Conservation (phyloP, 2,329 filamentous ascomycete genomes). For the Alternaria conjuncta region DNA sequence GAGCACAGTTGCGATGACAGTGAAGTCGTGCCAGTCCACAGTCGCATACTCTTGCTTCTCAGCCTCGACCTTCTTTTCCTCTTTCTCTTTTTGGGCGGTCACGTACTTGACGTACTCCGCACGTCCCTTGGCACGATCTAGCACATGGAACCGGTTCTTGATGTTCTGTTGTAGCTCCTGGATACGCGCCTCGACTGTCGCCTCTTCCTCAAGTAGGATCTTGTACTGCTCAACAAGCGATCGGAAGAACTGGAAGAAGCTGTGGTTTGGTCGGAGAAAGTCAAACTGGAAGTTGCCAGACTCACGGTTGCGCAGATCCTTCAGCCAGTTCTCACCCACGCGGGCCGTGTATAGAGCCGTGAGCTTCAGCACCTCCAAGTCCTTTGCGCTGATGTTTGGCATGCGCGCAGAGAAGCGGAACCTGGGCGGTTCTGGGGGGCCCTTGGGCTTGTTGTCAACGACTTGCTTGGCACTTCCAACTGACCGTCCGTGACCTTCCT, state of each 20-base stretch:
- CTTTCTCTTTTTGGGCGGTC: slow-evolving; percentile 83
- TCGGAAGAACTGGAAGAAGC: slow-evolving; percentile 94
- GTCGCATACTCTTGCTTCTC: slow-evolving; percentile 79
- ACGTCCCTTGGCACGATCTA: slow-evolving; percentile 81
- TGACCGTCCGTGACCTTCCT: slow-evolving; percentile 75
- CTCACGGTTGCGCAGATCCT: slow-evolving; percentile 85
- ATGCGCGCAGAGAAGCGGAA: slow-evolving; percentile 95
- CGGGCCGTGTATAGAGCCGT: slow-evolving; percentile 93
- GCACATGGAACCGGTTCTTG: slow-evolving; percentile 78
- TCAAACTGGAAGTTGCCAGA: slow-evolving; percentile 93
- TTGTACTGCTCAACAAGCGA: slow-evolving; percentile 93
- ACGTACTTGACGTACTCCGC: slow-evolving; percentile 88
- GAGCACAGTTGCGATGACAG: slow-evolving; percentile 91
- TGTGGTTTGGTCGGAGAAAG: slow-evolving; percentile 93
- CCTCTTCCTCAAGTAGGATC: slow-evolving; percentile 74
- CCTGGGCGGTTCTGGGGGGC: slow-evolving; percentile 82
- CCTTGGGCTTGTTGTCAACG: slow-evolving; percentile 71
- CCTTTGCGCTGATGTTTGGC: slow-evolving; percentile 95
- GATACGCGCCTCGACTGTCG: slow-evolving; percentile 74
- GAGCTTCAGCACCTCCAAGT: slow-evolving; percentile 74
- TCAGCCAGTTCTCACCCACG: slow-evolving; percentile 92
- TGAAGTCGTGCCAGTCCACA: slow-evolving; percentile 98
- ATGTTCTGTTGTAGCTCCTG: slow-evolving; percentile 76
- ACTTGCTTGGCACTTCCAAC: slow-evolving; percentile 18
- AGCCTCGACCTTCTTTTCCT: slow-evolving; percentile 84